A percentile compares a stretch with the other conserved stretches of the same genome.
Evolutionary conservation across 495 filamentous ascomycete genomes (phyloP).

Genomic region (Talaromyces trachyspermus): DNA sequence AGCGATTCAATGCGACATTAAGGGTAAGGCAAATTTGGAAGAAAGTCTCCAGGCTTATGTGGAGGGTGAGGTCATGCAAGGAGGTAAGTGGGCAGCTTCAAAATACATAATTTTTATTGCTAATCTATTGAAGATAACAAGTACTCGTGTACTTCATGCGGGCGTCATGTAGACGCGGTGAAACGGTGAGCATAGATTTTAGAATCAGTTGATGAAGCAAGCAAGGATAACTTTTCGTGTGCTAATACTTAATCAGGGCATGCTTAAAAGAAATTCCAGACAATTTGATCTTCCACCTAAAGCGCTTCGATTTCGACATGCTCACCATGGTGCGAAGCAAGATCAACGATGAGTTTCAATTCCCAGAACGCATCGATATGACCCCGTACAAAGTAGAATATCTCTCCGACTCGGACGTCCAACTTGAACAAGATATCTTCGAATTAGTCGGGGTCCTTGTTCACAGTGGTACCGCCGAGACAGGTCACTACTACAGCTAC

Average conservation of each 20-base stretch:
- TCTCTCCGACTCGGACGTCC: conserved; percentile 56
- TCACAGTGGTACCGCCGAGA: conserved; percentile 87
- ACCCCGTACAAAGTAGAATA: conserved; percentile 80
- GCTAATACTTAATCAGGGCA: conserved; percentile 43
- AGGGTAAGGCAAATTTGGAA: conserved; percentile 75
- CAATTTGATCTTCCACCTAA: conserved; percentile 91
- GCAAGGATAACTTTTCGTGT: no score
- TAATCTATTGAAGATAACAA: conserved; percentile 66
- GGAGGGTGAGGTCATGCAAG: conserved; percentile 94
- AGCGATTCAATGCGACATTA: conserved; percentile 94
- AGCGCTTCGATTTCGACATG: conserved; percentile 93
- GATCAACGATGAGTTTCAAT: conserved; percentile 91
- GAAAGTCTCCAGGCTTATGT: conserved; percentile 93
- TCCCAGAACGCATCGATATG: conserved; percentile 83
- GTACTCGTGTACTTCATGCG: conserved; percentile 91
- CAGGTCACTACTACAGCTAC: conserved; percentile 96
- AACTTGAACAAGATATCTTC: conserved; percentile 61
- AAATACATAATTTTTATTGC: background rate
- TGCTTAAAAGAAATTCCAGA: conserved; percentile 92
- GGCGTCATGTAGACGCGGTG: conserved; percentile 86
- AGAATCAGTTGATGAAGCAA: conserved; percentile 1
- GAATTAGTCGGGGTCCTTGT: conserved; percentile 89
- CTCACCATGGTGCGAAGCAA: conserved; percentile 78
- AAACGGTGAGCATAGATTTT: conserved; percentile 52
- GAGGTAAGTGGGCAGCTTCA: conserved; percentile 43